Conservation (phyloP, 805 yeast genomes). For the Pichia rugopelliculosa region DNA sequence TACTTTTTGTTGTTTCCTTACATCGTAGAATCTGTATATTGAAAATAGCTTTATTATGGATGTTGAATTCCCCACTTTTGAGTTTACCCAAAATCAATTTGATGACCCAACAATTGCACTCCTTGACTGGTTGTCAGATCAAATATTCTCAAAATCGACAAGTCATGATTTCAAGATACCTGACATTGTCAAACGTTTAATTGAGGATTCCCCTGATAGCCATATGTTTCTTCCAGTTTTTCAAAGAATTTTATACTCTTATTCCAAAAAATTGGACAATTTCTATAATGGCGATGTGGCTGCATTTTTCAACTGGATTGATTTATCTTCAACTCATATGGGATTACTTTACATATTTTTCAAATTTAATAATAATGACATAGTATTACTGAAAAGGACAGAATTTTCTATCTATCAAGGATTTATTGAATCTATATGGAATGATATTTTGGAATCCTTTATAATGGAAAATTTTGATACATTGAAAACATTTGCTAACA, state of each 20-base stretch:
- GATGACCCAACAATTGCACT: neutral
- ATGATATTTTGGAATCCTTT: neutral
- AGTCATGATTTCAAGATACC: constrained; percentile 6
- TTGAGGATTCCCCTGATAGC: constrained; percentile 7
- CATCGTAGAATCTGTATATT: neutral
- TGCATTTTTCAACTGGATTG: constrained; percentile 5
- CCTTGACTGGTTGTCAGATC: neutral
- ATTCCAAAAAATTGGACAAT: constrained; percentile 3
- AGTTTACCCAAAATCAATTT: neutral
- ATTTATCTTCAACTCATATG: constrained; percentile 4
- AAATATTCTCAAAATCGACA: neutral
- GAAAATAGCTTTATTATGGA: neutral
- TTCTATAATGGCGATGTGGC: constrained; percentile 11
- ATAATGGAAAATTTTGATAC: neutral
- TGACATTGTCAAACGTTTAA: constrained; percentile 17
- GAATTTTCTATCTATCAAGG: constrained; percentile 13
- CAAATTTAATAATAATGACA: constrained; percentile 7
- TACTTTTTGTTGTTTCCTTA: too few species aligned
- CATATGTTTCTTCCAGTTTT: constrained; percentile 4
- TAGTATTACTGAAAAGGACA: constrained; percentile 3
- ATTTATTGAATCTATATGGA: constrained; percentile 2
- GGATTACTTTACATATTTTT: constrained; percentile 4
- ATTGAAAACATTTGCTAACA: constrained; percentile 14
- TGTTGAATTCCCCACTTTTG: neutral
- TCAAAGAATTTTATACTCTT: constrained; percentile 4